A percentile compares a stretch with the other conserved stretches of the same genome.
Conservation (phyloP, 2,329 filamentous ascomycete genomes). For the Monosporascus sp. region DNA sequence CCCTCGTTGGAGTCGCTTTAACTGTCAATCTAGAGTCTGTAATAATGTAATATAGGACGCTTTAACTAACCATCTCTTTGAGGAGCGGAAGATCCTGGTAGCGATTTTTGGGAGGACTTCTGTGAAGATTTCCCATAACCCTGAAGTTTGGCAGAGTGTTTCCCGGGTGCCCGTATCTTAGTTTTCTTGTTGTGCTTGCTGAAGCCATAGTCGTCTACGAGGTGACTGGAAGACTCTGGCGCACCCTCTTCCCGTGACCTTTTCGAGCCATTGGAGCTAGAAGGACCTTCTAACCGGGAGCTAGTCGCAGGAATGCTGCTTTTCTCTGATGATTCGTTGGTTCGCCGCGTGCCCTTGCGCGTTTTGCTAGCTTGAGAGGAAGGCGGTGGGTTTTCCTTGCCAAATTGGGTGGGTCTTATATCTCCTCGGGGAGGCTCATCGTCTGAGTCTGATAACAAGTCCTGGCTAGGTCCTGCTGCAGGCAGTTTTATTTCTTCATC, state of each 20-base stretch:
- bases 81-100: slow-evolving; percentile 7
- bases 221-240: slow-evolving; percentile 4
- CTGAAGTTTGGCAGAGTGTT: slow-evolving; percentile 10
- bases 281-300: slow-evolving; percentile 6
- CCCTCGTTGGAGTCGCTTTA: not conserved
- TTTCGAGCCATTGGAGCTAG: slow-evolving; percentile 17
- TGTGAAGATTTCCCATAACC: slow-evolving; percentile 9
- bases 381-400: not conserved
- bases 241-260: slow-evolving; percentile 12
- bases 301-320: not conserved
- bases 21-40: not conserved
- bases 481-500: slow-evolving; percentile 12
- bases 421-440: slow-evolving; percentile 19
- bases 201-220: slow-evolving; percentile 10
- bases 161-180: slow-evolving; percentile 4
- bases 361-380: slow-evolving; percentile 1
- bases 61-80: slow-evolving; percentile 6
- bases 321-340: slow-evolving; percentile 1
- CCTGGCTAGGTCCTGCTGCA: not conserved
- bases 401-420: slow-evolving; percentile 31
- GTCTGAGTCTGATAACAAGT: slow-evolving; percentile 12
- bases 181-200: slow-evolving; percentile 4
- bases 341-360: slow-evolving; percentile 2
- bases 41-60: not conserved
- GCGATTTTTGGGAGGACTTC: slow-evolving; percentile 9